Evolutionary conservation across 768 basidiomycete species (phyloP).

Genomic region (Cyclocybe aegerita): DNA sequence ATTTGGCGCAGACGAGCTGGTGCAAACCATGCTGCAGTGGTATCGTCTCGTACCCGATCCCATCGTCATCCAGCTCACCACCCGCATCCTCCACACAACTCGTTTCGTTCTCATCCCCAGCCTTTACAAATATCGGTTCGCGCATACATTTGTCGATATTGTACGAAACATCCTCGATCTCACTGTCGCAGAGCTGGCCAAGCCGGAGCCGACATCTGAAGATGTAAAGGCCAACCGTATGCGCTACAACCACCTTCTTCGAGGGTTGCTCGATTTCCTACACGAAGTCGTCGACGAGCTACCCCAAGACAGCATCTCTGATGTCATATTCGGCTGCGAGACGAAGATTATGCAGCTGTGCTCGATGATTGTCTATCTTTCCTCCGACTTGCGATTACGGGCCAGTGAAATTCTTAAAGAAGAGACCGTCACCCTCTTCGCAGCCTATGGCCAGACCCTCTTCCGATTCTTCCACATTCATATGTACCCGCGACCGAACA

Average conservation of each 20-base stretch:
- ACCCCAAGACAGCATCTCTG: neutral
- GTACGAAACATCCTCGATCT: neutral
- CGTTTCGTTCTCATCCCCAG: constrained; percentile 5
- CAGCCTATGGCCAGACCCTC: neutral
- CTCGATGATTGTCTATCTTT: constrained; percentile 6
- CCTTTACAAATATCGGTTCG: constrained; percentile 2
- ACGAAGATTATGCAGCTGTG: constrained; percentile 9
- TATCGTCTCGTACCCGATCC: constrained; percentile 5
- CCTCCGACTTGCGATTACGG: neutral
- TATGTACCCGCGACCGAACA: constrained; percentile 5
- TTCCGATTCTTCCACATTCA: constrained; percentile 16
- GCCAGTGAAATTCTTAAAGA: too few species aligned
- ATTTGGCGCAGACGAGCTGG: constrained; percentile 4
- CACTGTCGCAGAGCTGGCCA: neutral
- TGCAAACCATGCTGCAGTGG: constrained; percentile 7
- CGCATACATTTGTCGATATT: neutral
- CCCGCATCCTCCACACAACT: neutral
- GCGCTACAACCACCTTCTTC: neutral
- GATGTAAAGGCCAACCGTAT: neutral
- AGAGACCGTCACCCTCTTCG: neutral
- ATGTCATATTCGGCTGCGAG: neutral
- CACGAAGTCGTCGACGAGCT: too few species aligned
- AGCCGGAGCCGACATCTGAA: neutral
- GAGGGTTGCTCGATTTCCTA: neutral
- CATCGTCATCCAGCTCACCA: neutral